phyloP scores from a whole-genome alignment of 2,329 filamentous ascomycete genomes.

The Cercospora nicotianae region DNA sequence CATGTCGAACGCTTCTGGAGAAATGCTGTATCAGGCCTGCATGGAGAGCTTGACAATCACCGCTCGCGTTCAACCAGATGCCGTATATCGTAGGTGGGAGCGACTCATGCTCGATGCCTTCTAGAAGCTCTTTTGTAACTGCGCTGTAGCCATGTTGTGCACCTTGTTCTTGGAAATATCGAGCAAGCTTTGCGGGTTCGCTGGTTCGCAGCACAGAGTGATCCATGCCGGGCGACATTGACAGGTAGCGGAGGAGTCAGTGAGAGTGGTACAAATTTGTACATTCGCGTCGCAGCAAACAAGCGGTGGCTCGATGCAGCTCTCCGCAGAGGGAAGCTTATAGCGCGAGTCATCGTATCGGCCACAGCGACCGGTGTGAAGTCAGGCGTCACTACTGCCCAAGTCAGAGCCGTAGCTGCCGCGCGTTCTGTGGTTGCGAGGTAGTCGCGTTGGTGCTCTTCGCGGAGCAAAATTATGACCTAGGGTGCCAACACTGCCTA shows the following conservation, averaged over 20 bases:
- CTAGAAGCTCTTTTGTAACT: constrained; percentile 25
- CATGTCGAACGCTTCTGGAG: constrained; percentile 17
- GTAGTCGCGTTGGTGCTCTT: too few relatives aligned
- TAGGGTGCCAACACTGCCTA: too few relatives aligned
- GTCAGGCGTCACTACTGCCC: neutral
- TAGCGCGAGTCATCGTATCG: neutral
- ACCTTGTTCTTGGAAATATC: constrained; percentile 12
- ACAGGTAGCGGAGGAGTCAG: neutral
- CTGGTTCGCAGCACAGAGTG: constrained; percentile 10
- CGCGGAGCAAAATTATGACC: too few relatives aligned
- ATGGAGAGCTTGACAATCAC: constrained; percentile 19
- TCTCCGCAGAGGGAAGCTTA: neutral
- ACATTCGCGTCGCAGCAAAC: neutral
- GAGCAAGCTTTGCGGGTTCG: constrained; percentile 14
- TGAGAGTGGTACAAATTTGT: neutral
- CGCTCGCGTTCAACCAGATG: constrained; percentile 25
- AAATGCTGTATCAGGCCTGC: constrained; percentile 19
- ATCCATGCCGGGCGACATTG: constrained; percentile 9
- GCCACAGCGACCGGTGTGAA: neutral
- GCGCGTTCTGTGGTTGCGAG: too few relatives aligned
- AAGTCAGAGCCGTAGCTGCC: too few relatives aligned
- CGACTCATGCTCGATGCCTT: constrained; percentile 17
- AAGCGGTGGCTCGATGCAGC: neutral
- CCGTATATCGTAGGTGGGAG: constrained; percentile 26
- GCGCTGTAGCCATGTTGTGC: neutral